Evolutionary conservation across 176 grass and related monocot species (phyloP).

Genomic region (Oryza nivara): DNA sequence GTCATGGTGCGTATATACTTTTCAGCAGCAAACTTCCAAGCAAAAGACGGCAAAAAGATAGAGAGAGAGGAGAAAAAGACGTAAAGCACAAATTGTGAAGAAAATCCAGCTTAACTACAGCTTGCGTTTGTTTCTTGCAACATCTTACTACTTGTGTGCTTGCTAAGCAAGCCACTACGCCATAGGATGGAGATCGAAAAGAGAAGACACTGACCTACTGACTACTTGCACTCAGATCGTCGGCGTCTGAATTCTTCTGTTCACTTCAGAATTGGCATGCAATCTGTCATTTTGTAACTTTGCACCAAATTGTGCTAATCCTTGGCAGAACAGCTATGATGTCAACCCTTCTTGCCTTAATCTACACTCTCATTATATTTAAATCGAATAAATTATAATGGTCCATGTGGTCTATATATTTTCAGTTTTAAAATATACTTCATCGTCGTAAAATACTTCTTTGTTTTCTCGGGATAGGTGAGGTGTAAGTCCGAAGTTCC

Average conservation of each 20-base stretch:
- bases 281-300: neutral
- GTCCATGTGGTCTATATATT: neutral
- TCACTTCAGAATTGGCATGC: neutral
- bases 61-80: neutral
- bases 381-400: neutral
- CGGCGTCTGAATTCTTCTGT: neutral
- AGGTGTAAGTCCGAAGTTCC: no score
- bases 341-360: neutral
- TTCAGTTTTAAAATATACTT: neutral
- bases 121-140: neutral
- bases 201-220: neutral
- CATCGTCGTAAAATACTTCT: no score
- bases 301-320: neutral
- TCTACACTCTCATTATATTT: neutral
- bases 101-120: neutral
- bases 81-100: conserved; percentile 5
- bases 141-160: neutral
- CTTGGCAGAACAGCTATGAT: neutral
- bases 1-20: neutral
- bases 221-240: neutral
- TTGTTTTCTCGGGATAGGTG: no score
- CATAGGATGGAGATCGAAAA: neutral
- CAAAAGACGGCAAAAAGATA: neutral
- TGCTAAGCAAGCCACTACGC: neutral
- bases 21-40: neutral